These are phyloP conservation scores for Globisporangium acanthophoron DNA, from an alignment of 352 stramenopile species.

Conservation along the genomic window DNA sequence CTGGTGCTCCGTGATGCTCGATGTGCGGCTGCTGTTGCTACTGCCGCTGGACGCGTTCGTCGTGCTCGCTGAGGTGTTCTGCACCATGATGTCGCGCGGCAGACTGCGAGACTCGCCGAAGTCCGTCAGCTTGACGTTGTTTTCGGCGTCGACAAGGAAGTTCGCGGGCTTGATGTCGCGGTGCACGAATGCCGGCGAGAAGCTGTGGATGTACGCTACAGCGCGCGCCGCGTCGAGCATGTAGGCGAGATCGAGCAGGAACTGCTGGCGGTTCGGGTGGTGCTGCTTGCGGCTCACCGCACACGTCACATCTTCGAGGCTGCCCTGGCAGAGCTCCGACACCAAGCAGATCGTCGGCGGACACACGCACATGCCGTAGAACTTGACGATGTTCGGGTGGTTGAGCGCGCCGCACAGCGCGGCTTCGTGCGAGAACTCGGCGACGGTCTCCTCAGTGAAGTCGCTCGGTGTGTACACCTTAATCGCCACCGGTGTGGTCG, in stretches of 20 bases:
- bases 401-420: constrained; percentile 23
- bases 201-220: constrained; percentile 70
- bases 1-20: constrained; percentile 4
- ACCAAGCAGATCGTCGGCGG: constrained; percentile 62
- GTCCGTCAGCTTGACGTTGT: constrained; percentile 61
- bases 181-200: constrained; percentile 63
- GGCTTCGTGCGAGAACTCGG: constrained; percentile 25
- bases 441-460: constrained; percentile 48
- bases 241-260: constrained; percentile 29
- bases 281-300: constrained; percentile 28
- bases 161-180: constrained; percentile 48
- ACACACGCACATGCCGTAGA: constrained; percentile 59
- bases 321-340: constrained; percentile 49
- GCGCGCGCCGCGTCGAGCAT: constrained; percentile 38
- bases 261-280: not conserved
- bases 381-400: constrained; percentile 58
- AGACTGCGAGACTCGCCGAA: constrained; percentile 63
- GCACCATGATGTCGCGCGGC: constrained; percentile 8
- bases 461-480: constrained; percentile 59
- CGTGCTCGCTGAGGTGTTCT: not conserved
- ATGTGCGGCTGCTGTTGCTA: not conserved
- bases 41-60: not conserved
- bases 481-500: constrained; percentile 31
- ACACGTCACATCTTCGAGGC: constrained; percentile 41
- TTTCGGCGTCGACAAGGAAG: constrained; percentile 27